Evolutionary conservation across 371 early-diverging fungal genomes (phyloP).

Genomic region (Batkoa obscura): DNA sequence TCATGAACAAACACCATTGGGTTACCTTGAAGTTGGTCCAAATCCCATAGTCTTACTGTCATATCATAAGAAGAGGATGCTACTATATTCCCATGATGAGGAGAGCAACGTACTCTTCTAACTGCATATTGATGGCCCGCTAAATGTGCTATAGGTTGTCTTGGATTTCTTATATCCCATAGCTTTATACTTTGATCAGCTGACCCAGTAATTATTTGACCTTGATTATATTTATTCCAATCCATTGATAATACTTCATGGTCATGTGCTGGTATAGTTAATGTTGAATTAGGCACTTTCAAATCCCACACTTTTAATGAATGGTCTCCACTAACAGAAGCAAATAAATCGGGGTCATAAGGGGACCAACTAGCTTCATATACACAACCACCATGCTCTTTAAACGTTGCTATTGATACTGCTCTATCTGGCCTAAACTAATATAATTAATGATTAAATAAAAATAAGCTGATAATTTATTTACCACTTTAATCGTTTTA

Average conservation of each 20-base stretch:
- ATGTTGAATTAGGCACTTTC: slow-evolving; percentile 32
- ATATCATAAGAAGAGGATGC: slow-evolving; percentile 82
- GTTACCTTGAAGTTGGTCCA: slow-evolving; percentile 26
- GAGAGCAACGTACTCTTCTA: slow-evolving; percentile 72
- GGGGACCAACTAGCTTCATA: slow-evolving; percentile 80
- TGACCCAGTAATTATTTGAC: slow-evolving; percentile 53
- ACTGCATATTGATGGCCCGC: slow-evolving; percentile 82
- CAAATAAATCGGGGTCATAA: slow-evolving; percentile 47
- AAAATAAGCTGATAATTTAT: slow-evolving; percentile 7
- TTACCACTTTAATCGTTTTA: slow-evolving; percentile 74
- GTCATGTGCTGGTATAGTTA: slow-evolving; percentile 64
- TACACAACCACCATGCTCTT: slow-evolving; percentile 67
- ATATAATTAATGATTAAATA: background rate
- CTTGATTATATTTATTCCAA: slow-evolving; percentile 83
- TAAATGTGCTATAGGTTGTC: slow-evolving; percentile 41
- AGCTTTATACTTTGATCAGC: slow-evolving; percentile 72
- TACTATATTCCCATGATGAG: slow-evolving; percentile 56
- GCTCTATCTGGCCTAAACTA: slow-evolving; percentile 77
- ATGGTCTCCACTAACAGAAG: slow-evolving; percentile 75
- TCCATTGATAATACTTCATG: slow-evolving; percentile 76
- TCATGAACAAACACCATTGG: slow-evolving; percentile 44
- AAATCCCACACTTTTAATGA: slow-evolving; percentile 77
- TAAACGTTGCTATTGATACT: slow-evolving; percentile 60
- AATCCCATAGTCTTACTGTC: slow-evolving; percentile 85
- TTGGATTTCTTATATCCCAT: slow-evolving; percentile 73